Base-by-base conservation (phyloP, 225 moss, liverwort and hornwort species). In the Antitrichia curtipendula region DNA sequence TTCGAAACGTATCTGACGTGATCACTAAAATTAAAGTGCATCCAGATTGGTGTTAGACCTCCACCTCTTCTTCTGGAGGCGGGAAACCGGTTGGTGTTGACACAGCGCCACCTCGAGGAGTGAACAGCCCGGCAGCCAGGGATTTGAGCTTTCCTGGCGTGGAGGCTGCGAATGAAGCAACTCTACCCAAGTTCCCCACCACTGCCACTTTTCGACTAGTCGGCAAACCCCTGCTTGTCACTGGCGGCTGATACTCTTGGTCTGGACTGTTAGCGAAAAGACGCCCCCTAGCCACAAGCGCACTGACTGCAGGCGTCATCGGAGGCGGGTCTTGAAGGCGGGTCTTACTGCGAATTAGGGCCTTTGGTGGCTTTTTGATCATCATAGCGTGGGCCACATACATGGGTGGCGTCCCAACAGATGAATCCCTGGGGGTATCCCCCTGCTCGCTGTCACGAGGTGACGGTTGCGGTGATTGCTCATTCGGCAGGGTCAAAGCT, bases 301-400 rank as follows among this genome's bases (percentile, higher is more conserved):
- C 95, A 45, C 93, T 92, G 83, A 99, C 95, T 3, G 97, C 97
- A 52, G 95, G 96, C 15, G 96, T 95, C 87, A 96, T 91, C 17
- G 97, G 96, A 40, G 99, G 97, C 74, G 99, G 96, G 77, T 99
- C 99, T 89, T 96, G 99, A 88, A 99, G 92, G 49, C 99, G 97
- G 2, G 99, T 99, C 58, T 96, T 99, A 47, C 89, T 89, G 25
- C 97, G 95, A 86, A 89, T 91, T 75, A 93, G 72, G 31, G 88
- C 88, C 88, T 91, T 93, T 54, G 99, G 97, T 12, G 99, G 95
- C 91, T 88, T 95, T 57, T 91, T 91, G 88, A 84, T 91, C 62
- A 93, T 87, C 92, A 92, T 71, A 25, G 90, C 72, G 43, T 88
- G 83, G n/a, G 90, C 84, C 56, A 84, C 87, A 86, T 90, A 86